Percentiles rank a stretch among this genome's conserved stretches.
Evolutionary conservation across 1,139 yeast genomes (phyloP).

Genomic region (Scheffersomyces parashehatae): DNA sequence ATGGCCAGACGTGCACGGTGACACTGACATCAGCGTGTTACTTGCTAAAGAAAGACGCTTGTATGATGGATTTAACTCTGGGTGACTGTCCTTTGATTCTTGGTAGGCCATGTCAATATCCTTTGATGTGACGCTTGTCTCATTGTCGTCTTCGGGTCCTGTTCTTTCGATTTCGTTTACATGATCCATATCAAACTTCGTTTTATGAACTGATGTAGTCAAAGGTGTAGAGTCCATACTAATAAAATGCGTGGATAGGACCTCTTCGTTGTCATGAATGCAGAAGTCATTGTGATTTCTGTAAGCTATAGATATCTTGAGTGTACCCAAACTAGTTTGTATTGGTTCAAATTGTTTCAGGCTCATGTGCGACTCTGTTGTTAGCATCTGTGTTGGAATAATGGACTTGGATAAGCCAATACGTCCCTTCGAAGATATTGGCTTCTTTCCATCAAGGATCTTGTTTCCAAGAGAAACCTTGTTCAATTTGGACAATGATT

Average conservation of each 20-base stretch:
- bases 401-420: constrained; percentile 78
- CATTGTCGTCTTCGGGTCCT: no score
- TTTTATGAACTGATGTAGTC: background rate
- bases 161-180: background rate
- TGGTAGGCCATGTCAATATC: background rate
- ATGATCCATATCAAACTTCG: constrained; percentile 1
- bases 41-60: constrained; percentile 14
- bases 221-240: constrained; percentile 36
- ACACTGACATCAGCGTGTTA: constrained; percentile 26
- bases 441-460: constrained; percentile 72
- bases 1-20: constrained; percentile 28
- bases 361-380: constrained; percentile 53
- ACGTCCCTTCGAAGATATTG: constrained; percentile 80
- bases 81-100: background rate
- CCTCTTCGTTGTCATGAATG: constrained; percentile 65
- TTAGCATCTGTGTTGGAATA: constrained; percentile 42
- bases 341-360: constrained; percentile 69
- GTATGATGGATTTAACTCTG: constrained; percentile 1
- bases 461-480: constrained; percentile 55
- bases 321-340: constrained; percentile 70
- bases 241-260: constrained; percentile 60
- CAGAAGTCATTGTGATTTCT: constrained; percentile 70
- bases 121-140: background rate
- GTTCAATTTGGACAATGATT: constrained; percentile 12
- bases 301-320: constrained; percentile 76